Conservation (phyloP, 1,284 basidiomycete species). For the Volvariella surrecta region DNA sequence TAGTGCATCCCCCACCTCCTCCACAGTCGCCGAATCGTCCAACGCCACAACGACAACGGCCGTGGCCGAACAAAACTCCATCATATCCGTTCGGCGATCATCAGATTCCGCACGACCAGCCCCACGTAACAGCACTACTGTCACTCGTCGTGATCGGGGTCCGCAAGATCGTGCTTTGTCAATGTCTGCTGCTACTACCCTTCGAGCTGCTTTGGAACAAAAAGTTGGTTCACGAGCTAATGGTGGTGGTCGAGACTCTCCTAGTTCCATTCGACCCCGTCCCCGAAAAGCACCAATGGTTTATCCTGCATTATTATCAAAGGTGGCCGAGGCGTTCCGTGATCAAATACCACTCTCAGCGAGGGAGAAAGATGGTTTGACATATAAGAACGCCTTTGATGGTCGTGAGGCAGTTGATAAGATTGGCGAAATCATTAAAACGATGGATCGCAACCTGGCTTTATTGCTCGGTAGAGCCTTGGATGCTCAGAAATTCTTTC, state of each 20-base stretch:
- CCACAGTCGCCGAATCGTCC: conserved; percentile 37
- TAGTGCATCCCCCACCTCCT: conserved; percentile 46
- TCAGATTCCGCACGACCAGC: conserved; percentile 28
- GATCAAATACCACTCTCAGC: conserved; percentile 74
- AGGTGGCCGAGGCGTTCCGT: conserved; percentile 90
- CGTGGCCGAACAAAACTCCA: conserved; percentile 17
- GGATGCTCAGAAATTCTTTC: conserved; percentile 98
- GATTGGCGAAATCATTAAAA: conserved; percentile 97
- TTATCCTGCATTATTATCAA: conserved; percentile 91
- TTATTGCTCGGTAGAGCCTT: conserved; percentile 89
- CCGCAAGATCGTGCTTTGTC: conserved; percentile 66
- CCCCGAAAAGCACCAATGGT: conserved; percentile 63
- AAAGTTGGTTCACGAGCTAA: conserved; percentile 28
- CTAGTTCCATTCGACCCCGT: conserved; percentile 29
- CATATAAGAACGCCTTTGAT: conserved; percentile 95
- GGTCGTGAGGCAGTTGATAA: conserved; percentile 95
- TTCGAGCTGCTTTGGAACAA: conserved; percentile 25
- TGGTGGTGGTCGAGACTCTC: conserved; percentile 39
- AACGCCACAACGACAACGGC: conserved; percentile 19
- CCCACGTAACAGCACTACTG: conserved; percentile 20
- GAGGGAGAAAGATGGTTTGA: conserved; percentile 88
- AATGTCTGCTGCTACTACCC: conserved; percentile 54
- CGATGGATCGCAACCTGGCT: conserved; percentile 94
- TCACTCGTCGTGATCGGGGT: conserved; percentile 45
- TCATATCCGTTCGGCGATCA: conserved; percentile 24